Evolutionary conservation across 768 basidiomycete species (phyloP).

Genomic region (Tylopilus intermedius): DNA sequence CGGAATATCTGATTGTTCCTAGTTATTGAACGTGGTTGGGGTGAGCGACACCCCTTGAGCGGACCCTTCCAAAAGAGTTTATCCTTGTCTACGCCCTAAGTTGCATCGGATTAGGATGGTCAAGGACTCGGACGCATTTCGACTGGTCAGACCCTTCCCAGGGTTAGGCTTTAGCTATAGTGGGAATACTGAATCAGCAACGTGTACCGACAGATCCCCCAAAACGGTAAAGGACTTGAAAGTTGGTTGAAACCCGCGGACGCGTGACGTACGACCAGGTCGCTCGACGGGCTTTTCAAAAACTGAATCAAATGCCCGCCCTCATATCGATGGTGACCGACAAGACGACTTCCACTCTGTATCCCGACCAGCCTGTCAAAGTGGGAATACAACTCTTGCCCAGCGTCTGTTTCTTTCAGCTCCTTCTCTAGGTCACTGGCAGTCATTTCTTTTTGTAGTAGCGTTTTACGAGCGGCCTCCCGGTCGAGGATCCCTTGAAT

Average conservation of each 20-base stretch:
- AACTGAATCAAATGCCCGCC: background rate
- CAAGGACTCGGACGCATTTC: slow-evolving; percentile 1
- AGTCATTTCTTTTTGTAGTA: no score
- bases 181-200: background rate
- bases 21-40: no score
- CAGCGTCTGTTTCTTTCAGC: no score
- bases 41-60: no score
- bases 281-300: background rate
- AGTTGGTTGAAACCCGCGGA: background rate
- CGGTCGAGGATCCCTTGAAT: no score
- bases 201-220: background rate
- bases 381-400: no score
- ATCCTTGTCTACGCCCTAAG: no score
- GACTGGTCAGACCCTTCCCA: background rate
- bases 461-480: no score
- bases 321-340: background rate
- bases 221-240: background rate
- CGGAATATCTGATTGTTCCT: no score
- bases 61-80: no score
- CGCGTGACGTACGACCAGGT: background rate
- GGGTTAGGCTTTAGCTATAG: background rate
- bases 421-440: no score
- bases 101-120: background rate
- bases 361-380: no score
- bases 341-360: background rate